These are phyloP conservation scores for Aspergillus hortae DNA, from an alignment of 2,329 filamentous ascomycete species.

Conservation along the genomic window DNA sequence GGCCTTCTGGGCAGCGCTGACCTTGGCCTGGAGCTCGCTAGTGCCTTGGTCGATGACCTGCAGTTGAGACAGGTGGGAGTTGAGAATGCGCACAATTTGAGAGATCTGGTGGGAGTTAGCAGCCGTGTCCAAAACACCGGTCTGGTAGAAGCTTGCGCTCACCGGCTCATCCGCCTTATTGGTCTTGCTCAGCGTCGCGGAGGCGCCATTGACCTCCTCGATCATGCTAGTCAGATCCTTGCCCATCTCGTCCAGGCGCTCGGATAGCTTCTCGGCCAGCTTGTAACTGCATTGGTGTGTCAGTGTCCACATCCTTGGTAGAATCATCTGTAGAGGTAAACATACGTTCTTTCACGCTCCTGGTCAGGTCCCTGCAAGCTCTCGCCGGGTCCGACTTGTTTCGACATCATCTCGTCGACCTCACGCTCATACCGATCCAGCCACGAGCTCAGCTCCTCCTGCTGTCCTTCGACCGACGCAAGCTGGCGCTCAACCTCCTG, in stretches of 20 bases:
- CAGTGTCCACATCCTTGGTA: slow-evolving; percentile 10
- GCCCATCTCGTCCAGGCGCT: slow-evolving; percentile 88
- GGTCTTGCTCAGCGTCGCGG: slow-evolving; percentile 82
- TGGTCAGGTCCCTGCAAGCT: slow-evolving; percentile 84
- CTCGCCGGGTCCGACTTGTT: slow-evolving; percentile 72
- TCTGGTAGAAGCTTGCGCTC: slow-evolving; percentile 40
- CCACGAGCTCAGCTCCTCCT: slow-evolving; percentile 84
- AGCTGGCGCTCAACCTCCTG: slow-evolving; percentile 92
- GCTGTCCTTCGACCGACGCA: slow-evolving; percentile 82
- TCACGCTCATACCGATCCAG: slow-evolving; percentile 88
- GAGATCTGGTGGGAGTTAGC: slow-evolving; percentile 60
- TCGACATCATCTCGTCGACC: slow-evolving; percentile 81
- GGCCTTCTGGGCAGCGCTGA: slow-evolving; percentile 75
- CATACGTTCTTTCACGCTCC: slow-evolving; percentile 85
- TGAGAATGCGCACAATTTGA: slow-evolving; percentile 92
- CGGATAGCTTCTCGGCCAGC: slow-evolving; percentile 86
- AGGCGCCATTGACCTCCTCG: slow-evolving; percentile 93
- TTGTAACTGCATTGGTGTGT: slow-evolving; percentile 59
- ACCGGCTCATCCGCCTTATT: slow-evolving; percentile 84
- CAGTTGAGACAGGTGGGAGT: slow-evolving; percentile 84
- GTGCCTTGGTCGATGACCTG: slow-evolving; percentile 92
- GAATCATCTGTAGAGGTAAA: slow-evolving; percentile 12
- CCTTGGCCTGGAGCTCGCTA: slow-evolving; percentile 75
- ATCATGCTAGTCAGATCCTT: slow-evolving; percentile 94
- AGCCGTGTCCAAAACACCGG: neutral